Conservation (phyloP, 805 yeast species). For the Yarrowia deformans region DNA sequence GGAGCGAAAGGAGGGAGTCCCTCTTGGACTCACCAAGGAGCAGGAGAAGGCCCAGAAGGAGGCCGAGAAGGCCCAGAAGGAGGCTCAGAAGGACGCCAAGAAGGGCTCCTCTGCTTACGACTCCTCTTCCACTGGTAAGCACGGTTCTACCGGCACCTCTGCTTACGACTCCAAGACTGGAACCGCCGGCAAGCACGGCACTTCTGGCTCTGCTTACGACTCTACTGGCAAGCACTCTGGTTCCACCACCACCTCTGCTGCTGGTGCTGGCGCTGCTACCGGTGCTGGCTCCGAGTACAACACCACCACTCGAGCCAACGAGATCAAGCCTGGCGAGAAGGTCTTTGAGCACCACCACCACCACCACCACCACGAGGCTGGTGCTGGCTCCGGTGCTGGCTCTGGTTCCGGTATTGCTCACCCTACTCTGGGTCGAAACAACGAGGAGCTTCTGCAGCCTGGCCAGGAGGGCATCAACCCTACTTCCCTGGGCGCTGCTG, state of each 20-base stretch:
- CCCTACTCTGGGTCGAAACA: slow-evolving; percentile 38
- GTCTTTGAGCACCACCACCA: slow-evolving; percentile 39
- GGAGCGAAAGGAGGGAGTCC: slow-evolving; percentile 35
- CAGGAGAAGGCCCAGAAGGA: slow-evolving; percentile 11
- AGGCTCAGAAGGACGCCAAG: slow-evolving; percentile 15
- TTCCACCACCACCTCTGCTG: slow-evolving; percentile 7
- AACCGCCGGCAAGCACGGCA: slow-evolving; percentile 2
- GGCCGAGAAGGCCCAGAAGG: slow-evolving; percentile 16
- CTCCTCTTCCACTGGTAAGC: slow-evolving; percentile 11
- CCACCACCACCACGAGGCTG: slow-evolving; percentile 27
- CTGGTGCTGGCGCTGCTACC: background rate
- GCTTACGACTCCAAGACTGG: slow-evolving; percentile 14
- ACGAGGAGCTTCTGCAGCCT: slow-evolving; percentile 28
- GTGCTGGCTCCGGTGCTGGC: background rate
- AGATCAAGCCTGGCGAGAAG: slow-evolving; percentile 31
- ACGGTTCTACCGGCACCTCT: slow-evolving; percentile 8
- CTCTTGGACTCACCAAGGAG: slow-evolving; percentile 28
- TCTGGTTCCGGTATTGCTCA: slow-evolving; percentile 11
- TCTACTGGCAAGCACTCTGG: slow-evolving; percentile 29
- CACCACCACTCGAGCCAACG: slow-evolving; percentile 1
- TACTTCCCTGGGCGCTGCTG: slow-evolving; percentile 23
- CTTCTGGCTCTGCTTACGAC: slow-evolving; percentile 7
- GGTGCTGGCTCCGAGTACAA: slow-evolving; percentile 21
- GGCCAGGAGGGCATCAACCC: slow-evolving; percentile 30
- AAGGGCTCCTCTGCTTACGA: slow-evolving; percentile 14